phyloP scores from a whole-genome alignment of 2,329 filamentous ascomycete species.

The Cladosporium sp. region DNA sequence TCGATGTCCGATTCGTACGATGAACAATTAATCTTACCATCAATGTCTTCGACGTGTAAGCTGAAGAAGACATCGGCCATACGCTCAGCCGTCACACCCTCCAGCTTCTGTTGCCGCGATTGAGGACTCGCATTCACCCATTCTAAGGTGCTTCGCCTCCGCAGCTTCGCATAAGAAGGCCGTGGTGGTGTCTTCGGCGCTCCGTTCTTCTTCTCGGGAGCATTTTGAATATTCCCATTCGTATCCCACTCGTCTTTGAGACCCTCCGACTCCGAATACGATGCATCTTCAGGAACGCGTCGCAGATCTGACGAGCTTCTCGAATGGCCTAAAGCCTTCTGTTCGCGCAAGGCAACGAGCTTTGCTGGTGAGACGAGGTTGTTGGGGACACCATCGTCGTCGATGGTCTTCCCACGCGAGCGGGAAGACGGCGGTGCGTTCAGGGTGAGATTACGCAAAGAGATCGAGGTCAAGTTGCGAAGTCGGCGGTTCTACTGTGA shows the following conservation, averaged over 20 bases:
- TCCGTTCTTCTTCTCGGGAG: slow-evolving; percentile 10
- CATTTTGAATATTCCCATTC: background rate
- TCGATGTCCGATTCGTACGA: background rate
- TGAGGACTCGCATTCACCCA: slow-evolving; percentile 63
- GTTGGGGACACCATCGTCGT: slow-evolving; percentile 74
- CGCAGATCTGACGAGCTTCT: slow-evolving; percentile 60
- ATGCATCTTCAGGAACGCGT: slow-evolving; percentile 34
- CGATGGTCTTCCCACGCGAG: slow-evolving; percentile 63
- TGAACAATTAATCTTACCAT: slow-evolving; percentile 36
- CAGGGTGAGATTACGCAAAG: slow-evolving; percentile 81
- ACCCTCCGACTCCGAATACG: slow-evolving; percentile 22
- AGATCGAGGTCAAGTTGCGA: slow-evolving; percentile 83
- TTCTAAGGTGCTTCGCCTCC: slow-evolving; percentile 62
- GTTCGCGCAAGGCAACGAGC: slow-evolving; percentile 57
- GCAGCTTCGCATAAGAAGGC: slow-evolving; percentile 43
- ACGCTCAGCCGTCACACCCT: slow-evolving; percentile 68
- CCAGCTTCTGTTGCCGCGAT: slow-evolving; percentile 71
- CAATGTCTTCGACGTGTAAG: slow-evolving; percentile 66
- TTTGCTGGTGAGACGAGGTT: slow-evolving; percentile 68
- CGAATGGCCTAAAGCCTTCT: slow-evolving; percentile 55
- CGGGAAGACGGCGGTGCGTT: slow-evolving; percentile 50
- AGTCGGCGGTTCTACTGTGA: slow-evolving; percentile 74
- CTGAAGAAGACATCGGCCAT: slow-evolving; percentile 91
- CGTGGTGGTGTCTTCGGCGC: slow-evolving; percentile 33
- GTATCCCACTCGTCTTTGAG: background rate